These are phyloP conservation scores for Babesia gibsoni DNA, from an alignment of 169 alveolate species.

Conservation along the genomic window DNA sequence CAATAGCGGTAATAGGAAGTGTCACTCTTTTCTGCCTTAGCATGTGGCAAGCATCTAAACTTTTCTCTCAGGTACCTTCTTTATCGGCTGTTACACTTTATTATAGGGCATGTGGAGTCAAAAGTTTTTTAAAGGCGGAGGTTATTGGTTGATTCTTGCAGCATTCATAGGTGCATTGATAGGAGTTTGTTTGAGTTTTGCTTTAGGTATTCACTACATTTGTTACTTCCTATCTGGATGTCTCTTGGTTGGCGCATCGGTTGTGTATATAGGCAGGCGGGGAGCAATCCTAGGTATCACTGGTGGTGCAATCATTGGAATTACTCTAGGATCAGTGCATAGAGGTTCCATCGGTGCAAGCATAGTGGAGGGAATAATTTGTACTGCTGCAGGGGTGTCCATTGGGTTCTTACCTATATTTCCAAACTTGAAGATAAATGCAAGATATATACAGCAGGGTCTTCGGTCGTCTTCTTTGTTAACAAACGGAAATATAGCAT, in stretches of 20 bases:
- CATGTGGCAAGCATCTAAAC: slow-evolving; percentile 9
- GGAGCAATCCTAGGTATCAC: slow-evolving; percentile 49
- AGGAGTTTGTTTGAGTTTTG: slow-evolving; percentile 19
- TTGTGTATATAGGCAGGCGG: slow-evolving; percentile 40
- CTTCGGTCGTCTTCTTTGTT: background rate
- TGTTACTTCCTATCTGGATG: slow-evolving; percentile 12
- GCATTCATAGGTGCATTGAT: slow-evolving; percentile 24
- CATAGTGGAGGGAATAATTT: slow-evolving; percentile 22
- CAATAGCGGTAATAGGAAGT: background rate
- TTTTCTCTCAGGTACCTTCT: slow-evolving; percentile 28
- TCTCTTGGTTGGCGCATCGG: slow-evolving; percentile 43
- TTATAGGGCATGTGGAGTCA: slow-evolving; percentile 37
- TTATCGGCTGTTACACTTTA: background rate
- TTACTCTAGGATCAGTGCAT: slow-evolving; percentile 36
- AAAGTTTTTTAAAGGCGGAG: slow-evolving; percentile 56
- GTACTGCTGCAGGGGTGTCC: slow-evolving; percentile 40
- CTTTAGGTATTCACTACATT: background rate
- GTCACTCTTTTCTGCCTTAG: slow-evolving; percentile 18
- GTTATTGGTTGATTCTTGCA: slow-evolving; percentile 35
- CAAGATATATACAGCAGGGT: slow-evolving; percentile 45
- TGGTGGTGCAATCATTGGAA: slow-evolving; percentile 36
- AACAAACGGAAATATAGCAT: no score
- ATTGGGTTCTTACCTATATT: slow-evolving; percentile 60
- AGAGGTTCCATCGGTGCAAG: slow-evolving; percentile 23
- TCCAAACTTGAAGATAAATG: slow-evolving; percentile 54